These are phyloP conservation scores for Carex littledalei DNA, from an alignment of 176 grass and related monocot species.

Conservation along the genomic window DNA sequence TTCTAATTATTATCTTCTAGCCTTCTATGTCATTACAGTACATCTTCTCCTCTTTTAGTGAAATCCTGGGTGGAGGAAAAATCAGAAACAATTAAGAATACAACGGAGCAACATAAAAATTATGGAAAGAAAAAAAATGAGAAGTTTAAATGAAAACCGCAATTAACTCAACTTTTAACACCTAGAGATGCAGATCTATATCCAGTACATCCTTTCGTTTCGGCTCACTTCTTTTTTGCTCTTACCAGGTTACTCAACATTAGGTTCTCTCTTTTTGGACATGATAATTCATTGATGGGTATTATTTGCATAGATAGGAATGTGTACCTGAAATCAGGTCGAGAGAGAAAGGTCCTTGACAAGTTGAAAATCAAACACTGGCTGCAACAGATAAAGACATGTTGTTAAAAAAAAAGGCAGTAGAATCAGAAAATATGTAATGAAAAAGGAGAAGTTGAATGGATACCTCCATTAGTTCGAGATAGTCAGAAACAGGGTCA, in stretches of 20 bases:
- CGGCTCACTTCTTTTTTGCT: too few species aligned
- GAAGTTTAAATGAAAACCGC: too few species aligned
- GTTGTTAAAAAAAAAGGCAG: neutral
- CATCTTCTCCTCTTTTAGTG: too few species aligned
- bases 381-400: conserved; percentile 26
- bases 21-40: too few species aligned
- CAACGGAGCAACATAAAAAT: too few species aligned
- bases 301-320: neutral
- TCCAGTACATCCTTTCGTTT: too few species aligned
- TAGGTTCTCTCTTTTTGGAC: neutral
- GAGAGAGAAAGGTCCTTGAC: conserved; percentile 68
- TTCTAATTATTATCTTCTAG: too few species aligned
- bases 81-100: too few species aligned
- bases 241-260: neutral
- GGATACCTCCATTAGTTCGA: conserved; percentile 81
- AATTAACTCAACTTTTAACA: too few species aligned
- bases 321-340: conserved; percentile 73
- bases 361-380: conserved; percentile 93
- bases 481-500: conserved; percentile 83
- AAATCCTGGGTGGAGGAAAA: too few species aligned
- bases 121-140: too few species aligned
- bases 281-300: neutral
- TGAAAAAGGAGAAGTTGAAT: neutral
- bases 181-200: too few species aligned
- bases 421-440: conserved; percentile 8